Evolutionary conservation across 2,329 filamentous ascomycete species (phyloP).

Genomic region (Lecanosticta acicola): DNA sequence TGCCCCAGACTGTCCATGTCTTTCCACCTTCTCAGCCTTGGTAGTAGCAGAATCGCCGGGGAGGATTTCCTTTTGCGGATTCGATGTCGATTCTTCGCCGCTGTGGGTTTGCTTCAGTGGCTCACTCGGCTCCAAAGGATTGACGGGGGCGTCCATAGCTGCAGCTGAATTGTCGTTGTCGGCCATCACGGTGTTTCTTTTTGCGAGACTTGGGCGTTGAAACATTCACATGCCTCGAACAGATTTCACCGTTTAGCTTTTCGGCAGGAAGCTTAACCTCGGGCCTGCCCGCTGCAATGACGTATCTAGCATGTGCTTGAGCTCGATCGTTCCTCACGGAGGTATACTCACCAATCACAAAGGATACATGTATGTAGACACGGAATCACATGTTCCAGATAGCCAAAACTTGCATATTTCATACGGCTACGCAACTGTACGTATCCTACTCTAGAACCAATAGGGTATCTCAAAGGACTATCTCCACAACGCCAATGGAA

Average conservation of each 20-base stretch:
- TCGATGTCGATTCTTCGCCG: conserved; percentile 21
- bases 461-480: neutral
- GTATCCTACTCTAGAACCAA: neutral
- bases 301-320: too few species aligned
- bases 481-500: neutral
- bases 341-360: too few species aligned
- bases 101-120: conserved; percentile 18
- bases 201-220: neutral
- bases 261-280: neutral
- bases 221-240: neutral
- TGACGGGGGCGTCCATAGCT: conserved; percentile 12
- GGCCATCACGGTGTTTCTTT: neutral
- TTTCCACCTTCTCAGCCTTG: conserved; percentile 38
- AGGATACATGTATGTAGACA: too few species aligned
- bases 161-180: neutral
- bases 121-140: conserved; percentile 23
- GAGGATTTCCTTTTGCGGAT: conserved; percentile 33
- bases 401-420: too few species aligned
- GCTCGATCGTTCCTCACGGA: too few species aligned
- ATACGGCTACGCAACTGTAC: too few species aligned
- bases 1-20: conserved; percentile 25
- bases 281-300: too few species aligned
- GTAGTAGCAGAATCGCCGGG: conserved; percentile 35
- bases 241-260: neutral
- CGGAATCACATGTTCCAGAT: too few species aligned